Percentiles rank a stretch among this genome's conserved stretches.
Conservation (phyloP, 2,329 filamentous ascomycete species). For the Penicillium sp. region DNA sequence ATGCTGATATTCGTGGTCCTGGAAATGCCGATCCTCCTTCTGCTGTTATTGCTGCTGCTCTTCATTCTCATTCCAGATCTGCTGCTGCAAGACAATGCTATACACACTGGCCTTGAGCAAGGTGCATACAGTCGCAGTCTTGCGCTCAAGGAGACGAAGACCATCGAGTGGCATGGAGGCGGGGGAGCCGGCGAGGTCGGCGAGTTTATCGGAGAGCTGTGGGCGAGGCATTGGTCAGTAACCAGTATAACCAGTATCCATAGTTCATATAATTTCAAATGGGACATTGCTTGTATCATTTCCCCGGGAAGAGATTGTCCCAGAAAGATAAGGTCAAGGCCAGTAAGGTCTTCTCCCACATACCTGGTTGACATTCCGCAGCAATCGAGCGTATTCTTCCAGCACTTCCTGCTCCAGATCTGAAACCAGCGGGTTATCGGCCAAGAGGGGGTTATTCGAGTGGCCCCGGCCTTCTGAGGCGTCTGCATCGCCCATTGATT, state of each 20-base stretch:
- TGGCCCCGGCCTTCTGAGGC: slow-evolving; percentile 14
- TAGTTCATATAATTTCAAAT: background rate
- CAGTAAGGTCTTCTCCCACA: background rate
- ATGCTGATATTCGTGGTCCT: slow-evolving; percentile 14
- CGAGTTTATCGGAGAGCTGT: slow-evolving; percentile 45
- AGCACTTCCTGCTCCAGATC: slow-evolving; percentile 90
- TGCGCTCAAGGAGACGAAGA: slow-evolving; percentile 82
- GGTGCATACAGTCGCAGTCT: slow-evolving; percentile 93
- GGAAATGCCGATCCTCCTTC: slow-evolving; percentile 18
- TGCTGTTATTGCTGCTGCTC: slow-evolving; percentile 31
- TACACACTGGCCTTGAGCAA: slow-evolving; percentile 97
- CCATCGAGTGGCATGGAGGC: slow-evolving; percentile 74
- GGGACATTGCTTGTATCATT: background rate
- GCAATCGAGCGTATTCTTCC: slow-evolving; percentile 84
- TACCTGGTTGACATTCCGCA: slow-evolving; percentile 90
- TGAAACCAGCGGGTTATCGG: slow-evolving; percentile 51
- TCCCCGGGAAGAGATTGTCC: background rate
- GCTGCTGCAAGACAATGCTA: slow-evolving; percentile 96
- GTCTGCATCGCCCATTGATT: slow-evolving; percentile 16
- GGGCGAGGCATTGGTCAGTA: background rate
- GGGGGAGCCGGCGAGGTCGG: slow-evolving; percentile 60
- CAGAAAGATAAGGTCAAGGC: background rate
- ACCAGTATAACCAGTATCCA: background rate
- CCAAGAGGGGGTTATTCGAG: slow-evolving; percentile 37
- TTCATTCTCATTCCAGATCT: slow-evolving; percentile 68